phyloP scores from a whole-genome alignment of 2,329 filamentous ascomycete genomes.

The Bertia moriformis region DNA sequence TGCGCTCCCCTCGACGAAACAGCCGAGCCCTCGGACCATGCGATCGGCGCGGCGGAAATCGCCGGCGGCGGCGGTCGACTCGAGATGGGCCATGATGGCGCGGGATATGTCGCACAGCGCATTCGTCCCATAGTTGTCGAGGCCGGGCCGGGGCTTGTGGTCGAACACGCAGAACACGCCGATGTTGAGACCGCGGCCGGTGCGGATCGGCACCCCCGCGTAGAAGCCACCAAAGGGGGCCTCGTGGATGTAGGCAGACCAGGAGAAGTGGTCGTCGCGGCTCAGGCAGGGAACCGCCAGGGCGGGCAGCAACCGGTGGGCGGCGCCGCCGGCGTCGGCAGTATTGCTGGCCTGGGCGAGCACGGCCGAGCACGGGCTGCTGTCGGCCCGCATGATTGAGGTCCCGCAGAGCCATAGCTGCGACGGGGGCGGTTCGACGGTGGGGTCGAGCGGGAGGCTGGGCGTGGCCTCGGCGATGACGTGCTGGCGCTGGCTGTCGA shows the following conservation, averaged over 20 bases:
- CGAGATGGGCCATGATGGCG: not conserved
- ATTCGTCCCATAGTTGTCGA: slow-evolving; percentile 11
- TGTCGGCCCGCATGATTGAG: too few species aligned
- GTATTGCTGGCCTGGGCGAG: too few species aligned
- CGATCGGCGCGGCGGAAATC: not conserved
- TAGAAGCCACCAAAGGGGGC: too few species aligned
- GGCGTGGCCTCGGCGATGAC: not conserved
- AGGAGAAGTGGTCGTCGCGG: too few species aligned
- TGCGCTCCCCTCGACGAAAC: not conserved
- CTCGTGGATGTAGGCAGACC: too few species aligned
- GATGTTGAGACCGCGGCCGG: slow-evolving; percentile 22
- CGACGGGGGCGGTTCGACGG: too few species aligned
- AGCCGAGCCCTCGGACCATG: not conserved
- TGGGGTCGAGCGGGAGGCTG: not conserved
- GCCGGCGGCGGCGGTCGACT: not conserved
- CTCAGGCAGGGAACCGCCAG: too few species aligned
- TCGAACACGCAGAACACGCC: slow-evolving; percentile 22
- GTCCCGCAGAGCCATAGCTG: too few species aligned
- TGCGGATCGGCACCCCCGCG: slow-evolving; percentile 23
- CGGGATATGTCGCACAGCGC: not conserved
- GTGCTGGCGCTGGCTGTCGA: not conserved
- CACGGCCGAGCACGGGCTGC: too few species aligned
- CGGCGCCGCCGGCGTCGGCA: too few species aligned
- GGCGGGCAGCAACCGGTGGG: too few species aligned
- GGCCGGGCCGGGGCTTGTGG: slow-evolving; percentile 8